These are phyloP conservation scores for Scutellaria minor DNA, from an alignment of 257 asterid genomes.

Conservation along the genomic window DNA sequence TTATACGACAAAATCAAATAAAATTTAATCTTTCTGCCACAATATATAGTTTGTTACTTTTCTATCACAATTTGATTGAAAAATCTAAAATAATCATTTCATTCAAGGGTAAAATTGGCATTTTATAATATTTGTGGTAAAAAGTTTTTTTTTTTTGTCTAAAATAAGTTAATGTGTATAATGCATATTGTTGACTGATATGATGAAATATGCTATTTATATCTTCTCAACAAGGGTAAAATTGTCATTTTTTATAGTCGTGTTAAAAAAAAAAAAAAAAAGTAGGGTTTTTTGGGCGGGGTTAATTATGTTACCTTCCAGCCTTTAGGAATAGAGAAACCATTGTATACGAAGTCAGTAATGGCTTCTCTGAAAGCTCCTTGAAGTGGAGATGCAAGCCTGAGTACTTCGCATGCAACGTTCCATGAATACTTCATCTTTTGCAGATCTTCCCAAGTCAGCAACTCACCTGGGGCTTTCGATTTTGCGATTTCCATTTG, in stretches of 20 bases:
- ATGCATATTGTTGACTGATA: too few relatives aligned
- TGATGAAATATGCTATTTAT: too few relatives aligned
- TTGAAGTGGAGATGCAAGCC: constrained; percentile 40
- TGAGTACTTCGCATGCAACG: constrained; percentile 41
- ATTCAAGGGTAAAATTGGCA: too few relatives aligned
- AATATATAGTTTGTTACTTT: too few relatives aligned
- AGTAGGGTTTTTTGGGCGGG: not conserved
- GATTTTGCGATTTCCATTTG: constrained; percentile 45
- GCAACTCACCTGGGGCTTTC: constrained; percentile 37
- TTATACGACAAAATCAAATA: too few relatives aligned
- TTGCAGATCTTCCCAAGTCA: constrained; percentile 44
- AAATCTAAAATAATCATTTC: too few relatives aligned
- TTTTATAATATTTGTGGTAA: too few relatives aligned
- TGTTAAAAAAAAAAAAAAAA: not conserved
- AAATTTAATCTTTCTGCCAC: not conserved
- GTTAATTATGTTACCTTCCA: constrained; percentile 40
- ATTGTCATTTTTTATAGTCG: too few relatives aligned
- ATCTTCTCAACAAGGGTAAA: too few relatives aligned
- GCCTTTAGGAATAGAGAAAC: constrained; percentile 47
- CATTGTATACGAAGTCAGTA: constrained; percentile 37
- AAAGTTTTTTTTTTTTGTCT: too few relatives aligned
- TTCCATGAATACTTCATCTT: constrained; percentile 54
- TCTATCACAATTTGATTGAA: too few relatives aligned
- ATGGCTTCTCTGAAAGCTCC: constrained; percentile 51
- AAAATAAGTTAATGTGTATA: too few relatives aligned